Percentiles rank a stretch among this genome's conserved stretches.
Evolutionary conservation across 2,329 filamentous ascomycete genomes (phyloP).

Genomic region (Claviceps fusiformis): DNA sequence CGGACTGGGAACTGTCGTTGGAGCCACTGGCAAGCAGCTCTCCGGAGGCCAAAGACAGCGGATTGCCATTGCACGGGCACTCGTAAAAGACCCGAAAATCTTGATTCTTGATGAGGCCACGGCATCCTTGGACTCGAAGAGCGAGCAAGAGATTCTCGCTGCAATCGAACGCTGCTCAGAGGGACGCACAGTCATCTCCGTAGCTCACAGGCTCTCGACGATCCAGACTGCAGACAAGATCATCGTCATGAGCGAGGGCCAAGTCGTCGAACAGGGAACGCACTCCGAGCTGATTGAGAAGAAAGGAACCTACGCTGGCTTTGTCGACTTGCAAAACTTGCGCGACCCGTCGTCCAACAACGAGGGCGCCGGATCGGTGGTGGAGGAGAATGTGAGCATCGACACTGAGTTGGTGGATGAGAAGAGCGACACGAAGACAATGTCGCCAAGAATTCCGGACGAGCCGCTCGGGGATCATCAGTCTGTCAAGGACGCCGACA

Average conservation of each 20-base stretch:
- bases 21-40: conserved; percentile 45
- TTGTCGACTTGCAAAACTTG: conserved; percentile 22
- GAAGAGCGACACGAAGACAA: background rate
- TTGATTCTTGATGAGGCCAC: conserved; percentile 46
- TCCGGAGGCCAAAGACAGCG: conserved; percentile 53
- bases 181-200: conserved; percentile 1
- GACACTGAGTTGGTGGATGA: background rate
- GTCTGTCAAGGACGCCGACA: background rate
- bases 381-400: background rate
- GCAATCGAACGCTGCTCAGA: background rate
- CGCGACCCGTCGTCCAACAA: conserved; percentile 5
- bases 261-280: background rate
- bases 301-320: conserved; percentile 33
- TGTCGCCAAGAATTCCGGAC: background rate
- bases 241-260: conserved; percentile 31
- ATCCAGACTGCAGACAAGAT: conserved; percentile 12
- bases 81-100: conserved; percentile 24
- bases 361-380: background rate
- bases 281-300: conserved; percentile 8
- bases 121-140: conserved; percentile 2
- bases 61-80: conserved; percentile 37
- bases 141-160: conserved; percentile 2
- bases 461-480: background rate
- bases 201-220: conserved; percentile 4
- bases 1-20: conserved; percentile 24